A percentile compares a stretch with the other conserved stretches of the same genome.
Evolutionary conservation across 1,139 yeast genomes (phyloP).

Genomic region (Dujonia santamariae): DNA sequence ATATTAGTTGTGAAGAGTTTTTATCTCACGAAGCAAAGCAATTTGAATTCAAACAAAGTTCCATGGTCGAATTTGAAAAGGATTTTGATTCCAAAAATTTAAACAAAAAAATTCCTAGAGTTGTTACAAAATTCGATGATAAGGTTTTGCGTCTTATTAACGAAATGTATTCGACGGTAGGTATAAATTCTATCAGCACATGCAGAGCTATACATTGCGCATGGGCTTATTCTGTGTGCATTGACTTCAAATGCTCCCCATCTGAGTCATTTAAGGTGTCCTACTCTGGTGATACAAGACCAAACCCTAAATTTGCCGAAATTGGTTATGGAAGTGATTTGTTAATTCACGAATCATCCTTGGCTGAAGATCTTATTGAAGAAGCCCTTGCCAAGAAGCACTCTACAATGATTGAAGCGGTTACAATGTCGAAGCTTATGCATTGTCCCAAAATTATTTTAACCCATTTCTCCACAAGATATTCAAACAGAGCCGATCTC

Average conservation of each 20-base stretch:
- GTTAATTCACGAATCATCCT: slow-evolving; percentile 88
- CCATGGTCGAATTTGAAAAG: slow-evolving; percentile 31
- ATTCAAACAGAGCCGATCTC: slow-evolving; percentile 62
- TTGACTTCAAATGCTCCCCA: slow-evolving; percentile 39
- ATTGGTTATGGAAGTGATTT: slow-evolving; percentile 73
- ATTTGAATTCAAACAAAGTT: slow-evolving; percentile 25
- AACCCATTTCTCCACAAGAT: slow-evolving; percentile 92
- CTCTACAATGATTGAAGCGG: slow-evolving; percentile 88
- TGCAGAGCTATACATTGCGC: slow-evolving; percentile 84
- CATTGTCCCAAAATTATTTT: slow-evolving; percentile 65
- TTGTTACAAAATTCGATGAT: slow-evolving; percentile 14
- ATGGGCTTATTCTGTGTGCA: slow-evolving; percentile 72
- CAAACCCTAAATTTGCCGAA: slow-evolving; percentile 56
- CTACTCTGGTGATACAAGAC: slow-evolving; percentile 95
- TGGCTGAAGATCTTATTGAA: slow-evolving; percentile 73
- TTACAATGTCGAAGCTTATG: slow-evolving; percentile 69
- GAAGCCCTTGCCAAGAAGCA: slow-evolving; percentile 86
- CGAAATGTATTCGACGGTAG: slow-evolving; percentile 24
- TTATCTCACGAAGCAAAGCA: slow-evolving; percentile 18
- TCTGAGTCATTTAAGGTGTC: slow-evolving; percentile 59
- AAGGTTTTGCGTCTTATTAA: slow-evolving; percentile 14
- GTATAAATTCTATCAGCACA: slow-evolving; percentile 41
- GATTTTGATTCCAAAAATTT: slow-evolving; percentile 21
- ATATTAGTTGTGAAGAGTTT: slow-evolving; percentile 69
- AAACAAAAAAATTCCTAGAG: slow-evolving; percentile 18